Conservation (phyloP, 768 basidiomycete species). For the Botryobasidium botryosum region DNA sequence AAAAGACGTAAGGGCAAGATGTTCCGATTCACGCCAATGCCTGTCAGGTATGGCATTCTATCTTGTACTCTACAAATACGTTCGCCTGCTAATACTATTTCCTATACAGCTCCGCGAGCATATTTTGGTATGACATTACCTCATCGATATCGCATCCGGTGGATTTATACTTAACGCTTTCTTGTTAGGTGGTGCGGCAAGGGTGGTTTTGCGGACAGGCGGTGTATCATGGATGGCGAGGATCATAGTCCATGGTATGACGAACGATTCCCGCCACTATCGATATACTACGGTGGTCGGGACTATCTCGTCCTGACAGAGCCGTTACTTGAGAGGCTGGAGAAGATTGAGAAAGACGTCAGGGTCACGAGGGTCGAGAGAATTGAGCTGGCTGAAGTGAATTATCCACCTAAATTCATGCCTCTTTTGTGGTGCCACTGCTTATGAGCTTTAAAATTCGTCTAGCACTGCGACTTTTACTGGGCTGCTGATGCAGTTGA, state of each 20-base stretch:
- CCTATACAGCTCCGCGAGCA: constrained; percentile 11
- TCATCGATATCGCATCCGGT: too few relatives aligned
- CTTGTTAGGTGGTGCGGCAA: constrained; percentile 26
- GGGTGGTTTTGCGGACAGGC: constrained; percentile 26
- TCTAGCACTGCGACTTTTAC: constrained; percentile 20
- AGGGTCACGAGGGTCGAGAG: constrained; percentile 26
- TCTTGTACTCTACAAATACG: constrained; percentile 16
- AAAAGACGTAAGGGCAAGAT: constrained; percentile 30
- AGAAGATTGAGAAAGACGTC: constrained; percentile 26
- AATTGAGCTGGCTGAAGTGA: constrained; percentile 26
- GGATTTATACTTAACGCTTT: not conserved
- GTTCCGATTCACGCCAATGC: constrained; percentile 34
- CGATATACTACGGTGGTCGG: constrained; percentile 26
- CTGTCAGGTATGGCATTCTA: constrained; percentile 26
- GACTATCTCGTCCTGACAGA: constrained; percentile 29
- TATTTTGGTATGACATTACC: constrained; percentile 13
- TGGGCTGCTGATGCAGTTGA: constrained; percentile 31
- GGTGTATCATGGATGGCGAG: constrained; percentile 23
- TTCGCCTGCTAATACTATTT: too few relatives aligned
- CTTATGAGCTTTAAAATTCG: too few relatives aligned
- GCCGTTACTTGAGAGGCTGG: constrained; percentile 27
- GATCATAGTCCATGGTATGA: constrained; percentile 25
- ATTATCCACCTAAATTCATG: constrained; percentile 16
- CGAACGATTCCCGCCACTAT: constrained; percentile 28
- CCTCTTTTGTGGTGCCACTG: too few relatives aligned